phyloP scores from a whole-genome alignment of 257 asterid genomes.

The Ilex asprella region DNA sequence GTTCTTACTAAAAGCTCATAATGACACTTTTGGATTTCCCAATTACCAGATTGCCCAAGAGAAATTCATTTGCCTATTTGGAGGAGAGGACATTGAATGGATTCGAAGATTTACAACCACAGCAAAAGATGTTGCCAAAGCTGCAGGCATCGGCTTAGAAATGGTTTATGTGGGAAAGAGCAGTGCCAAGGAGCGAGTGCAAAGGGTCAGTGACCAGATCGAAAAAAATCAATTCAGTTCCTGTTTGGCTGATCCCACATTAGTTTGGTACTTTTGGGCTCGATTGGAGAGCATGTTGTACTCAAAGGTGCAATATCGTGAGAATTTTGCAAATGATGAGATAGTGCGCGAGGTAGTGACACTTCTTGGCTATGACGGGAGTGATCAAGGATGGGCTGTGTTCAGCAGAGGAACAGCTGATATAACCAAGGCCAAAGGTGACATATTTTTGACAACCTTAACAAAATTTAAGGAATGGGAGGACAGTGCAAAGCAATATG shows the following conservation, averaged over 20 bases:
- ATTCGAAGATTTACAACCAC: slow-evolving; percentile 31
- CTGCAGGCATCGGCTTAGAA: slow-evolving; percentile 35
- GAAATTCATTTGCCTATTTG: slow-evolving; percentile 58
- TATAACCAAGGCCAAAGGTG: slow-evolving; percentile 59
- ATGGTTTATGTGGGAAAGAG: slow-evolving; percentile 66
- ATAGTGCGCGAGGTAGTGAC: slow-evolving; percentile 55
- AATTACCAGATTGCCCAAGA: slow-evolving; percentile 36
- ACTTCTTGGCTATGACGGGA: slow-evolving; percentile 48
- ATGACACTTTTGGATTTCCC: too few species aligned
- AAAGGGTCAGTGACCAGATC: slow-evolving; percentile 26
- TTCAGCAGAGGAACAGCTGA: slow-evolving; percentile 46
- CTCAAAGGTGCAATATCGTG: slow-evolving; percentile 54
- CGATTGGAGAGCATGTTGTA: slow-evolving; percentile 76
- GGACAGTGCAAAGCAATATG: slow-evolving; percentile 24
- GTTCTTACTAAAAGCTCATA: too few species aligned
- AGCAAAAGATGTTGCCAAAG: slow-evolving; percentile 25
- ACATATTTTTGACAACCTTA: slow-evolving; percentile 30
- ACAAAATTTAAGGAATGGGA: slow-evolving; percentile 45
- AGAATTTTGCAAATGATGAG: slow-evolving; percentile 34
- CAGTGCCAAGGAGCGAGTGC: slow-evolving; percentile 31
- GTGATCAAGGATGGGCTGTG: slow-evolving; percentile 75
- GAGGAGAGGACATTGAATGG: slow-evolving; percentile 77
- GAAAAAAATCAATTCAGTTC: slow-evolving; percentile 26
- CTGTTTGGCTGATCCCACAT: slow-evolving; percentile 41
- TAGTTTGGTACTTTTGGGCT: slow-evolving; percentile 68